Conservation (phyloP, 164 flowering plant species). For the Paratinospora sagittata region DNA sequence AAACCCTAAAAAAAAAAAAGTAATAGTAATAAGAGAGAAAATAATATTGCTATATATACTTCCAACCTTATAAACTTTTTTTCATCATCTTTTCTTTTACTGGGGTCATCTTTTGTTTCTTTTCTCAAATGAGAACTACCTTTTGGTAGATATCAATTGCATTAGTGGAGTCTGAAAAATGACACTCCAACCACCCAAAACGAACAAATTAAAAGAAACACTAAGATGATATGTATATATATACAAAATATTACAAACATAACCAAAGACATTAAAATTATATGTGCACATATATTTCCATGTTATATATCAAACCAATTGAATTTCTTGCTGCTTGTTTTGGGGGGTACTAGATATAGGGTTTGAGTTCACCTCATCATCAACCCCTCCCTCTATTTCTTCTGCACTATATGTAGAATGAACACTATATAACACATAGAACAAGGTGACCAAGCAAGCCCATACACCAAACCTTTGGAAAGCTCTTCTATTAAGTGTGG, state of each 20-base stretch:
- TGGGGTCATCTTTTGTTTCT: too few relatives aligned
- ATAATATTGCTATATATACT: too few relatives aligned
- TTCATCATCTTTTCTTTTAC: too few relatives aligned
- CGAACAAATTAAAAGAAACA: background rate
- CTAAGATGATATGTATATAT: too few relatives aligned
- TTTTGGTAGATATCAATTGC: background rate
- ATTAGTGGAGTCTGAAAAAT: background rate
- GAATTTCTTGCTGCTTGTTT: conserved; percentile 43
- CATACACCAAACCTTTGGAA: conserved; percentile 67
- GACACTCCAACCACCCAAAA: background rate
- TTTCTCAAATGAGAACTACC: background rate
- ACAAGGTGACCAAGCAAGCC: conserved; percentile 45
- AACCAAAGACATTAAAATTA: too few relatives aligned
- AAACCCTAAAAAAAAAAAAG: background rate
- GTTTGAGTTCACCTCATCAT: conserved; percentile 18
- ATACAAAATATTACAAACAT: too few relatives aligned
- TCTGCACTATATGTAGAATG: conserved; percentile 68
- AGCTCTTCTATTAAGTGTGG: conserved; percentile 39
- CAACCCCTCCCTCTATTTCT: conserved; percentile 34
- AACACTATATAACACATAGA: conserved; percentile 75
- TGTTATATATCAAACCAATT: conserved; percentile 23
- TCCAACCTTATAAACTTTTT: too few relatives aligned
- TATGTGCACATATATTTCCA: too few relatives aligned
- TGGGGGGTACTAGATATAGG: conserved; percentile 25
- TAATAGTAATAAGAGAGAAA: background rate